phyloP scores from a whole-genome alignment of 1,284 basidiomycete species.

The Nidula niveotomentosa region DNA sequence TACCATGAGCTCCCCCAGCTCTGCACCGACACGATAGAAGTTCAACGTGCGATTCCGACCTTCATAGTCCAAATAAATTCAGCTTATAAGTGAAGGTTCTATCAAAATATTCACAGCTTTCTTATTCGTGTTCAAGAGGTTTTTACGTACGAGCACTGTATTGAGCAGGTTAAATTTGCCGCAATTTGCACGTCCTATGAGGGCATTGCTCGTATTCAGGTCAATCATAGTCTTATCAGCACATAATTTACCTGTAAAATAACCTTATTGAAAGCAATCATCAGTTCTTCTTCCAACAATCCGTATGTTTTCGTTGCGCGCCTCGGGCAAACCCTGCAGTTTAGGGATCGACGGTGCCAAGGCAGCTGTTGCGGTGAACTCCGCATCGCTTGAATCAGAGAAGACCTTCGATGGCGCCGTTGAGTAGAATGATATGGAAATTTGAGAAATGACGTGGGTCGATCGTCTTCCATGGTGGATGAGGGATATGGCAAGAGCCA shows the following conservation, averaged over 20 bases:
- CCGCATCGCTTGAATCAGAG: constrained; percentile 33
- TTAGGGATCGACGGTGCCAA: constrained; percentile 38
- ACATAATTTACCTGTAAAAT: constrained; percentile 44
- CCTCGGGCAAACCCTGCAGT: constrained; percentile 51
- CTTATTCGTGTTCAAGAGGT: constrained; percentile 61
- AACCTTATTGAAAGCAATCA: constrained; percentile 30
- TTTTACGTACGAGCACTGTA: constrained; percentile 56
- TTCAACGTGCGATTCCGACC: constrained; percentile 70
- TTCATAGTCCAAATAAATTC: constrained; percentile 22
- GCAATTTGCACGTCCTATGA: constrained; percentile 58
- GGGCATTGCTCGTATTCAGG: neutral
- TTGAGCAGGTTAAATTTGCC: constrained; percentile 77
- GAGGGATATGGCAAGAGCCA: no score
- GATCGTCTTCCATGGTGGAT: no score
- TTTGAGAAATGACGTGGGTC: no score
- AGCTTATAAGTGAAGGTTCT: neutral
- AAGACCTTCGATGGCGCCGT: constrained; percentile 23
- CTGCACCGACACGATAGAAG: constrained; percentile 63
- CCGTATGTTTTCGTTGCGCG: constrained; percentile 17
- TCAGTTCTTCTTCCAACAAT: constrained; percentile 3
- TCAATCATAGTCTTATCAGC: neutral
- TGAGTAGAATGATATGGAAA: no score
- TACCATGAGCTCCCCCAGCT: constrained; percentile 56
- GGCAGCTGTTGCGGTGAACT: constrained; percentile 44
- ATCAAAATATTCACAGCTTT: constrained; percentile 51